phyloP scores from a whole-genome alignment of 2,329 filamentous ascomycete genomes.

The Verticillium nonalfalfae region DNA sequence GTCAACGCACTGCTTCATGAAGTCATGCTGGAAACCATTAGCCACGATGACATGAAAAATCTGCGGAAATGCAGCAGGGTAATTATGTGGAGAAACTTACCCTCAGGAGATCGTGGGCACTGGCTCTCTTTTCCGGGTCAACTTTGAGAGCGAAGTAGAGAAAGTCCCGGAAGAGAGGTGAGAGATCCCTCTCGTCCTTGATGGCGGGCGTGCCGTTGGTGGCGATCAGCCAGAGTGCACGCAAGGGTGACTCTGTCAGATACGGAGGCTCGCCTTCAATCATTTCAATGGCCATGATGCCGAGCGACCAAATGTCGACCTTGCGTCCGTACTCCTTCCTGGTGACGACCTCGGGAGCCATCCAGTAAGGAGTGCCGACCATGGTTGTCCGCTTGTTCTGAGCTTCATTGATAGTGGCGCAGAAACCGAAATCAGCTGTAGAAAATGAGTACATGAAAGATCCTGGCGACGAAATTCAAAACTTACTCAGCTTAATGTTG shows the following conservation, averaged over 20 bases:
- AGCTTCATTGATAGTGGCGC: slow-evolving; percentile 94
- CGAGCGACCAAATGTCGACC: slow-evolving; percentile 96
- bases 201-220: slow-evolving; percentile 94
- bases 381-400: slow-evolving; percentile 98
- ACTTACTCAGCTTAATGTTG: slow-evolving; percentile 92
- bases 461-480: neutral
- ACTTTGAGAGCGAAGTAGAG: slow-evolving; percentile 90
- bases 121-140: slow-evolving; percentile 93
- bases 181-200: slow-evolving; percentile 83
- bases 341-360: slow-evolving; percentile 97
- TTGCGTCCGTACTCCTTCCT: slow-evolving; percentile 97
- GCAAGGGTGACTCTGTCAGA: slow-evolving; percentile 86
- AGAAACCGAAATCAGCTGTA: slow-evolving; percentile 94
- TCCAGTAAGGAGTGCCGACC: slow-evolving; percentile 99
- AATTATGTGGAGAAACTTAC: slow-evolving; percentile 46
- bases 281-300: slow-evolving; percentile 99
- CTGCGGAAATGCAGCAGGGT: too few relatives aligned
- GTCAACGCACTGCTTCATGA: slow-evolving; percentile 72
- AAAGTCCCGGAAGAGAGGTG: slow-evolving; percentile 82
- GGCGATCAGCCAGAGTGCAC: slow-evolving; percentile 91
- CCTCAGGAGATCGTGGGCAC: slow-evolving; percentile 85
- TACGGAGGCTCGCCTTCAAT: slow-evolving; percentile 98
- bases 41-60: neutral
- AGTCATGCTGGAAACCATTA: slow-evolving; percentile 55
- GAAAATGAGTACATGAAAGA: slow-evolving; percentile 20